Conservation (phyloP, 1,284 basidiomycete genomes). For the Pseudozyma tsukubaensis region DNA sequence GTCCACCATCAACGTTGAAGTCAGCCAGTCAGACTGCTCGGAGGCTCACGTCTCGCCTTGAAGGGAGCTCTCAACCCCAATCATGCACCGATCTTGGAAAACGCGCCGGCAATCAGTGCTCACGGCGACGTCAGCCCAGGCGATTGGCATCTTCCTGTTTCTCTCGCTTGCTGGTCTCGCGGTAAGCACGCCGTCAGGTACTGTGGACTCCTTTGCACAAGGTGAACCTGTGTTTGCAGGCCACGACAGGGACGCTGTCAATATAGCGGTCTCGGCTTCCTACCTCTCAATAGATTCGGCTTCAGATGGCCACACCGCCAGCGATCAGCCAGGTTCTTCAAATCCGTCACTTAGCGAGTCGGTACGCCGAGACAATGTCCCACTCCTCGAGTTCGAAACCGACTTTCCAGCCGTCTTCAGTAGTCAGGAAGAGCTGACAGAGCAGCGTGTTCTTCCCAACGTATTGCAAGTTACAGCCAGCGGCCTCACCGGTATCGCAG, state of each 20-base stretch:
- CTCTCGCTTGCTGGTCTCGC: too few species aligned
- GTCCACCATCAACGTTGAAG: too few species aligned
- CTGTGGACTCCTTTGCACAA: too few species aligned
- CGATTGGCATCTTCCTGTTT: too few species aligned
- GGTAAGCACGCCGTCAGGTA: too few species aligned
- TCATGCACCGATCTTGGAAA: too few species aligned
- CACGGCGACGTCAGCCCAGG: too few species aligned
- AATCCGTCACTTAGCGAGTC: slow-evolving; percentile 14
- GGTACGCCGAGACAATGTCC: slow-evolving; percentile 12
- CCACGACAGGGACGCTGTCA: slow-evolving; percentile 10
- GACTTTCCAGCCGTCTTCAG: slow-evolving; percentile 5
- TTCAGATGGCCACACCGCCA: background rate
- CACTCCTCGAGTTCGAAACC: slow-evolving; percentile 14
- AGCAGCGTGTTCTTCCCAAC: slow-evolving; percentile 23
- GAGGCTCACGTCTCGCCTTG: too few species aligned
- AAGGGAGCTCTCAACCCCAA: too few species aligned
- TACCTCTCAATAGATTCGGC: slow-evolving; percentile 6
- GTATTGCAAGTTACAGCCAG: slow-evolving; percentile 27
- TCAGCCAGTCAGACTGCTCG: too few species aligned
- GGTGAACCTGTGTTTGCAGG: too few species aligned
- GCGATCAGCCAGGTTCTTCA: background rate
- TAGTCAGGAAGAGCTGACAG: slow-evolving; percentile 17
- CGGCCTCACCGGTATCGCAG: slow-evolving; percentile 31
- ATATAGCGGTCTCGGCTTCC: slow-evolving; percentile 16
- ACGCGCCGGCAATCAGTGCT: too few species aligned